These are phyloP conservation scores for Torulaspora globosa DNA, from an alignment of 1,139 yeast genomes.

Conservation along the genomic window DNA sequence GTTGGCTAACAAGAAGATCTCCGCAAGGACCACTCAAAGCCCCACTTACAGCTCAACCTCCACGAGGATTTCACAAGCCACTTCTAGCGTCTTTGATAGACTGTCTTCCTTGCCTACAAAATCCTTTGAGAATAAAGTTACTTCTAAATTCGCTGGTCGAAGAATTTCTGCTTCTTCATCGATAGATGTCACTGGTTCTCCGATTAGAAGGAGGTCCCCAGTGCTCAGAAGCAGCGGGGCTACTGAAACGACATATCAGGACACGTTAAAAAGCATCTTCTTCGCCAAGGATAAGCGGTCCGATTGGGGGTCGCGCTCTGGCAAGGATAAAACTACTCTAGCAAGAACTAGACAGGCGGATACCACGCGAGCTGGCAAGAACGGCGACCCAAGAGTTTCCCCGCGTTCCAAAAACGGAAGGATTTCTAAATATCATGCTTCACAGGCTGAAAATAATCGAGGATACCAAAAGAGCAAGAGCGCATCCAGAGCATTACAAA, in stretches of 20 bases:
- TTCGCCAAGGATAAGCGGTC: slow-evolving; percentile 17
- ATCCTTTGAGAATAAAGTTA: slow-evolving; percentile 33
- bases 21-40: background rate
- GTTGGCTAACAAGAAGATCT: background rate
- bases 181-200: slow-evolving; percentile 32
- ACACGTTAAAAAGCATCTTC: slow-evolving; percentile 32
- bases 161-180: slow-evolving; percentile 21
- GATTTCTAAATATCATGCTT: background rate
- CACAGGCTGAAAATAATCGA: background rate
- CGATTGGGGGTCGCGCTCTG: background rate
- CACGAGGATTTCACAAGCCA: slow-evolving; percentile 7
- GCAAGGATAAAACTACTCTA: background rate
- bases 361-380: background rate
- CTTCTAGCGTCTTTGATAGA: slow-evolving; percentile 32
- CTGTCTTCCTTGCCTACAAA: slow-evolving; percentile 32
- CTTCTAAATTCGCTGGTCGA: slow-evolving; percentile 12
- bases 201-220: slow-evolving; percentile 18
- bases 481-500: background rate
- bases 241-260: slow-evolving; percentile 28
- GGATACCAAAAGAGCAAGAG: background rate
- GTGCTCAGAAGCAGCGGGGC: background rate
- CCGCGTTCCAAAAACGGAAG: background rate
- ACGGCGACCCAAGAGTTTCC: background rate
- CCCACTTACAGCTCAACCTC: slow-evolving; percentile 1
- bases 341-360: background rate